Evolutionary conservation across 306 rosid genomes (phyloP).

Genomic region (Crotalaria pallida): DNA sequence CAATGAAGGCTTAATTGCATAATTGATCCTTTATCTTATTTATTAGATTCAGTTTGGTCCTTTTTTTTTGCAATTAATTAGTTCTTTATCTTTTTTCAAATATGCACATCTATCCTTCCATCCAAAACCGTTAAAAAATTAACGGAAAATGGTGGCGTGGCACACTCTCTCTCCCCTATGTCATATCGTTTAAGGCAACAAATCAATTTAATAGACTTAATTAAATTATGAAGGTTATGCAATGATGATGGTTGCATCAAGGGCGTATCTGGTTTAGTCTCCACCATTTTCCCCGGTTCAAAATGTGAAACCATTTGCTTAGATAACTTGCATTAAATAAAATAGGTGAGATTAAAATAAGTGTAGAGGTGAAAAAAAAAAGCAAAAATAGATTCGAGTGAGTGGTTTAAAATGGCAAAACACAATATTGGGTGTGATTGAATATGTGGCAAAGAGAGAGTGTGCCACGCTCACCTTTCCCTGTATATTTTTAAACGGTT

Average conservation of each 20-base stretch:
- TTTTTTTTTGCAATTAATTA: too few species aligned
- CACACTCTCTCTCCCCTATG: too few species aligned
- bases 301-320: background rate
- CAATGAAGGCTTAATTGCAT: too few species aligned
- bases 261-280: slow-evolving; percentile 43
- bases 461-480: too few species aligned
- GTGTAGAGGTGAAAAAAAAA: background rate
- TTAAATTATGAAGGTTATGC: slow-evolving; percentile 67
- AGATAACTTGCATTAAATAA: background rate
- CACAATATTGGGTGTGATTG: background rate
- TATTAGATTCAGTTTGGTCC: too few species aligned
- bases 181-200: too few species aligned
- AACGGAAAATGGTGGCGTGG: too few species aligned
- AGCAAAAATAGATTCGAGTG: background rate
- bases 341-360: background rate
- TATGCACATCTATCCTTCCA: too few species aligned
- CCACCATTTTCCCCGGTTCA: slow-evolving; percentile 50
- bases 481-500: too few species aligned
- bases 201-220: slow-evolving; percentile 66
- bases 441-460: background rate
- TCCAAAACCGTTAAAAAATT: too few species aligned
- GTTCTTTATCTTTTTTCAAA: too few species aligned
- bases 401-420: background rate
- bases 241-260: slow-evolving; percentile 46
- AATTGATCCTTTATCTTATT: too few species aligned